Evolutionary conservation across 2,329 filamentous ascomycete species (phyloP), one percentile per base, ranked within the genome.

Genomic region (Trichoderma gracile): DNA sequence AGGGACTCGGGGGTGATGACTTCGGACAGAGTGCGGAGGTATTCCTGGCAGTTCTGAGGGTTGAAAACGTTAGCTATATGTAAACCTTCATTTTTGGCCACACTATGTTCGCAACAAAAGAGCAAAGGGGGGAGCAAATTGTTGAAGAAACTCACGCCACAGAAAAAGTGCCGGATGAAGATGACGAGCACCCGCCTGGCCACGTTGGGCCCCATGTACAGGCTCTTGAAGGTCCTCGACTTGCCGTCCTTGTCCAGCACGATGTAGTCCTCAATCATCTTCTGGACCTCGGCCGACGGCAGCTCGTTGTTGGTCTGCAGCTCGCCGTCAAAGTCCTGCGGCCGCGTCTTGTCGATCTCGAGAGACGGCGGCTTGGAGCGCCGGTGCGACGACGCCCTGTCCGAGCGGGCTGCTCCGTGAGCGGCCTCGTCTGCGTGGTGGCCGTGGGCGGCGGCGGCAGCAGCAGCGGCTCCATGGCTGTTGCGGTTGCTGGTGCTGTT

Each of bases 101-200:
- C 7, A 9, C 8, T 2, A 30, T 30, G 30, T 27, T 10, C 21
- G 5, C 6, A 4, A 23, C 6, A 6, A 30, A 38, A 15, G 2
- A 52, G 15, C 27, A 52, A 14, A 19, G 30, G 27, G 49, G 19
- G 27, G 17, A 4, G 17, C 4, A 12, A n/a, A n/a, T n/a, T n/a
- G n/a, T n/a, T n/a, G n/a, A n/a, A n/a, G n/a, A n/a, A n/a, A 82
- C 88, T 75, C 81, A 91, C 89, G 42, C 89, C 89, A 73, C 90
- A 93, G 80, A 91, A 92, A 76, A 93, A 93, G 77, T 93, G 90
- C 50, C 90, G 84, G 64, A 93, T 82, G 73, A 93, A 93, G 69
- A 93, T 85, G 47, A 92, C 76, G 38, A 93, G 80, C 30, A 91
- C 85, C 3, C 86, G 79, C 19, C 81, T 78, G 14, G 83, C 79